Evolutionary conservation across 257 asterid genomes (phyloP).

Genomic region (Nyctanthes arbortristis): DNA sequence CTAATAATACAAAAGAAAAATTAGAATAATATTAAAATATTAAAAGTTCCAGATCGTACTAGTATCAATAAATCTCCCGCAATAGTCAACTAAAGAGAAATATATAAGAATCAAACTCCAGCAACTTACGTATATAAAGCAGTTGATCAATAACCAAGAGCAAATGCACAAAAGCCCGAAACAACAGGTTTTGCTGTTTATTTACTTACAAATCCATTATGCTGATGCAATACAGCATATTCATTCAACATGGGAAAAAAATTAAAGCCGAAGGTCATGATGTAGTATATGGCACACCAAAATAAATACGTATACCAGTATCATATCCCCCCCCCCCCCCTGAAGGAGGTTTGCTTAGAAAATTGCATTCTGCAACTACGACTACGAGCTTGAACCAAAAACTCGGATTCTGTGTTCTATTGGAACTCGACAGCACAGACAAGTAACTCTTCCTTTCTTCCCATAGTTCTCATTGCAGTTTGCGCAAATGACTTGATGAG

Average conservation of each 20-base stretch:
- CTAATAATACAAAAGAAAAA: too few species aligned
- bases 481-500: constrained; percentile 81
- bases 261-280: constrained; percentile 6
- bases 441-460: constrained; percentile 66
- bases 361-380: too few species aligned
- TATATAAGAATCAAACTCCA: neutral
- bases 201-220: constrained; percentile 26
- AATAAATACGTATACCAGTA: too few species aligned
- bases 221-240: constrained; percentile 27
- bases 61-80: too few species aligned
- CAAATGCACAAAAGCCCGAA: constrained; percentile 25
- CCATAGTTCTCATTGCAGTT: constrained; percentile 71
- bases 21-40: too few species aligned
- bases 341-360: too few species aligned
- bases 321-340: constrained; percentile 9
- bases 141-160: constrained; percentile 18
- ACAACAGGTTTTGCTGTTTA: constrained; percentile 25
- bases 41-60: too few species aligned
- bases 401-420: constrained; percentile 84
- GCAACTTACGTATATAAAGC: neutral
- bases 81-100: neutral
- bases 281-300: constrained; percentile 1
- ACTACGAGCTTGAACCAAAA: constrained; percentile 69
- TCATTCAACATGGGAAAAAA: constrained; percentile 26
- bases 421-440: constrained; percentile 72